Percentiles rank a stretch among this genome's conserved stretches.
These are phyloP conservation scores for Coemansia reversa DNA, from an alignment of 192 early-diverging fungal species.

Conservation along the genomic window DNA sequence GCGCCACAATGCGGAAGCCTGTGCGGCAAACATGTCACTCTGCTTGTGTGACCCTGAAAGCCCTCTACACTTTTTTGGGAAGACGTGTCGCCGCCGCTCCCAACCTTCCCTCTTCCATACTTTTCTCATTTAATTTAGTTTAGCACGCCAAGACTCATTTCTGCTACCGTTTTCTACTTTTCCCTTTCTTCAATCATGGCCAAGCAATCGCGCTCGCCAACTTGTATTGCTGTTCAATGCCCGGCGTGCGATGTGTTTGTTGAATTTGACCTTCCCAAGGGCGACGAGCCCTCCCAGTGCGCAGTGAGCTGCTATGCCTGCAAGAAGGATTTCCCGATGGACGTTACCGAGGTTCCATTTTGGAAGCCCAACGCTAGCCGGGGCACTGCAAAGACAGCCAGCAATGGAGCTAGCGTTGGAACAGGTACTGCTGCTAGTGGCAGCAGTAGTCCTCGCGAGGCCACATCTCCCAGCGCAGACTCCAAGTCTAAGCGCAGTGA, in stretches of 20 bases:
- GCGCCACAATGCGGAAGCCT: neutral
- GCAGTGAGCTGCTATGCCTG: constrained; percentile 45
- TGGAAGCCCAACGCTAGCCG: constrained; percentile 27
- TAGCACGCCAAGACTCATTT: constrained; percentile 9
- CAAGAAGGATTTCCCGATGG: constrained; percentile 50
- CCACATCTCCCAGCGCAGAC: constrained; percentile 7
- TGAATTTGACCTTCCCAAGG: constrained; percentile 53
- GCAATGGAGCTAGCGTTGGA: neutral
- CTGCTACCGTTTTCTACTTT: constrained; percentile 4
- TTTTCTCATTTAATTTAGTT: neutral
- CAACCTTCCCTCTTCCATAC: neutral
- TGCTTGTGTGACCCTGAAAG: neutral
- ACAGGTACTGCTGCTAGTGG: neutral
- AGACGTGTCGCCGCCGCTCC: neutral
- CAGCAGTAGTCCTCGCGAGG: constrained; percentile 1
- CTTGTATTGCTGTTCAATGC: constrained; percentile 53
- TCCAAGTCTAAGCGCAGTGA: constrained; percentile 34
- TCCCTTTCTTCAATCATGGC: constrained; percentile 23
- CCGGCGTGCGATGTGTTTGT: constrained; percentile 47
- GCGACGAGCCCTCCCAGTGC: constrained; percentile 30
- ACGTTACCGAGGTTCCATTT: constrained; percentile 53
- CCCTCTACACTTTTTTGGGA: neutral
- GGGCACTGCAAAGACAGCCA: neutral
- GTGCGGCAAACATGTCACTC: neutral
- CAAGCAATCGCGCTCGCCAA: constrained; percentile 49